Evolutionary conservation across 2,329 filamentous ascomycete genomes (phyloP).

Genomic region (Aspergillus sergii): DNA sequence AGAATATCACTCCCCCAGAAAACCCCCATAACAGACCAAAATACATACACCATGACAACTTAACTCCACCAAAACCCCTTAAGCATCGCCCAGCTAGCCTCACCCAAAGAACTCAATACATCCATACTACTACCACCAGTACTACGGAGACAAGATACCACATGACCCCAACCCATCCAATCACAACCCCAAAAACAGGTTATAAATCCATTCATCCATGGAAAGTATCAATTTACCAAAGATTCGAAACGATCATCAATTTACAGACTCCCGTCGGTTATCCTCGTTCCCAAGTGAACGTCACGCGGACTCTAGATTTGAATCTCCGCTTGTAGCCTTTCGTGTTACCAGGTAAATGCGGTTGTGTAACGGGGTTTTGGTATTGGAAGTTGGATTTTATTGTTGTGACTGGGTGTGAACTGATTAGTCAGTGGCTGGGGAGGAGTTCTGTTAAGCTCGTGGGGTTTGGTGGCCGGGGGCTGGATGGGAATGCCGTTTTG

Average conservation of each 20-base stretch:
- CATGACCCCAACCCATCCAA: neutral
- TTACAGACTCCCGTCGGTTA: neutral
- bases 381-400: neutral
- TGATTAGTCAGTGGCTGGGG: no score
- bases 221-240: neutral
- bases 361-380: neutral
- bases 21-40: no score
- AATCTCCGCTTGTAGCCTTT: neutral
- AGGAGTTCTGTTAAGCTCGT: neutral
- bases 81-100: no score
- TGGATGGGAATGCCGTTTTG: neutral
- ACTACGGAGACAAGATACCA: neutral
- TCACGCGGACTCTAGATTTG: neutral
- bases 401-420: neutral
- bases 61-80: no score
- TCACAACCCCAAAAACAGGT: no score
- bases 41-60: no score
- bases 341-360: neutral
- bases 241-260: neutral
- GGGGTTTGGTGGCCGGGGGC: neutral
- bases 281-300: neutral
- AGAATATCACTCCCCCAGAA: no score
- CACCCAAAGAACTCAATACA: neutral
- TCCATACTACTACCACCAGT: neutral
- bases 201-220: neutral